Evolutionary conservation across 2,329 filamentous ascomycete species (phyloP), one percentile per base, ranked within the genome.

Genomic region (Colletotrichum noveboracense): DNA sequence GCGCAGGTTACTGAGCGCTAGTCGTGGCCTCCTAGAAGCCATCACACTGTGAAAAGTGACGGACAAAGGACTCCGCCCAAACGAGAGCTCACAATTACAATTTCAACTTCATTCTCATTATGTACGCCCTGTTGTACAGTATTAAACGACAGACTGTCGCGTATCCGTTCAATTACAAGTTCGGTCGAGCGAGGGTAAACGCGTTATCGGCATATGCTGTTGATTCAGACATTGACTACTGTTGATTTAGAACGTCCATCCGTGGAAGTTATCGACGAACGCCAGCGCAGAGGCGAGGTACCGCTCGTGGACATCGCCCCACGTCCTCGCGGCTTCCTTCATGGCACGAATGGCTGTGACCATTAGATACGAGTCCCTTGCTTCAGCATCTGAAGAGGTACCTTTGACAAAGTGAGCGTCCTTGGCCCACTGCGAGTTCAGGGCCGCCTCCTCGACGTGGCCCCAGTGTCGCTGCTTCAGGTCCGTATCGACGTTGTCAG

Each of bases 331-430:
- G 21, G 93, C 93, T 81, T 95, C 95, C 83, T 88, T 93, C 87
- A 96, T 93, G 3, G 94, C 92, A 58, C 95, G 91, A 68, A 96
- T 86, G 18, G 90, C 94, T 93, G 75, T 6, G 6, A 64, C 61
- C 61, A 12, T 38, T 67, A 62, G 58, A 62, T 62, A 34, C 21
- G 58, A 21, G 21, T 36, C 61, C 61, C 32, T 64, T 38, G 32
- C 61, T 64, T 26, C 32, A 38, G 32, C 34, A 36, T 38, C 61
- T 62, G 13, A 66, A 24, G 32, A 78, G 87, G 82, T 85, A 92
- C 94, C 92, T 86, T 98, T 98, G 36, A 98, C 93, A 81, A 93
- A 98, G 84, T 98, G 94, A 21, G 94, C 90, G 85, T 98, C 95
- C 3, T 90, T 91, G 12, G 91, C 88, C 85, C 92, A 92, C 67